Conservation (phyloP, 1,139 yeast species). For the Taphrina wiesneri region DNA sequence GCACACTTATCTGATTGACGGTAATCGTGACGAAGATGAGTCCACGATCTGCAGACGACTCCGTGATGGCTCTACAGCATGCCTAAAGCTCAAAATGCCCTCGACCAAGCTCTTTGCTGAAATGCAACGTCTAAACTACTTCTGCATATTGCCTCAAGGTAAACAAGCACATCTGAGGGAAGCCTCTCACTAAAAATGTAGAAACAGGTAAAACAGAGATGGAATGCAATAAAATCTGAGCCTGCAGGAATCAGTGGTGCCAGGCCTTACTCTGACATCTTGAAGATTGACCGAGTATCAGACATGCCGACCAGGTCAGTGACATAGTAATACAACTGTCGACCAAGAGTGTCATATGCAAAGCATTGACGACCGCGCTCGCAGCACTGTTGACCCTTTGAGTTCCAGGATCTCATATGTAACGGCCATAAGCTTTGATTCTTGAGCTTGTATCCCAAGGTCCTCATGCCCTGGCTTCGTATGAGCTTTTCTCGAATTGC, state of each 20-base stretch:
- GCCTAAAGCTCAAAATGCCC: slow-evolving; percentile 27
- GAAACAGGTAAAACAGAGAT: slow-evolving; percentile 29
- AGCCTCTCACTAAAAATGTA: background rate
- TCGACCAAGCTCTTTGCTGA: slow-evolving; percentile 28
- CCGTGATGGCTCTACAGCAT: slow-evolving; percentile 9
- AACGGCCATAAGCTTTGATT: too few relatives aligned
- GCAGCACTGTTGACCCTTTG: too few relatives aligned
- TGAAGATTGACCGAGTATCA: too few relatives aligned
- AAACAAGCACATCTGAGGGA: background rate
- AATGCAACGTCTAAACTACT: slow-evolving; percentile 23
- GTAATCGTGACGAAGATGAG: slow-evolving; percentile 15
- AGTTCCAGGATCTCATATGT: too few relatives aligned
- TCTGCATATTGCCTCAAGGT: slow-evolving; percentile 33
- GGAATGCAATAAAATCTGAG: slow-evolving; percentile 24
- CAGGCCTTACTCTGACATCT: too few relatives aligned
- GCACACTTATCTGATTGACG: slow-evolving; percentile 24
- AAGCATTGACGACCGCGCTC: too few relatives aligned
- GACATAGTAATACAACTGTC: too few relatives aligned
- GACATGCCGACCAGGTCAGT: too few relatives aligned
- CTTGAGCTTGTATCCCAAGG: too few relatives aligned
- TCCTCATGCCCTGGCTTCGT: too few relatives aligned
- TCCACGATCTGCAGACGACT: slow-evolving; percentile 25
- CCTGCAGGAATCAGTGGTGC: background rate
- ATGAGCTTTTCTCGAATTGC: too few relatives aligned
- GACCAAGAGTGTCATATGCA: too few relatives aligned